Evolutionary conservation across 225 moss, liverwort and hornwort species (phyloP), one percentile per base, ranked within the genome.

Genomic region (Polytrichum commune): DNA sequence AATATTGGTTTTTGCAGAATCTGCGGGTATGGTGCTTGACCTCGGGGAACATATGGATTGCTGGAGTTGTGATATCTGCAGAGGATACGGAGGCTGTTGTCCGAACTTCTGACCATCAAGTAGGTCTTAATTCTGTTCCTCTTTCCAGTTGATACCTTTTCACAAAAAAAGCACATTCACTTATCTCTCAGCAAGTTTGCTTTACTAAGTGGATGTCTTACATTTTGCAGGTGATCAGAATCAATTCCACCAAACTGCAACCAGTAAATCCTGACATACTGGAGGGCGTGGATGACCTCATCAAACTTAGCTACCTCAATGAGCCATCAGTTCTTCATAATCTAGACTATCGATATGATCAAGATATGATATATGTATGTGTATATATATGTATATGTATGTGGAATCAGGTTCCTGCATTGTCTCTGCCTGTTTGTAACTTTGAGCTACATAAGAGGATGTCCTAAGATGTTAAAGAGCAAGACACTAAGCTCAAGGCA

Each of bases 311-410:
- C 75, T 98, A 98, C 64, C 74, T 95, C 61, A 98, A 98, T 65
- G 98, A 95, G 80, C 98, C 98, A 73, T 95, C 98, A 29, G 98
- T 98, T 68, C 77, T 98, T 72, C 95, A 98, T 80, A 86, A 98
- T 82, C 83, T 98, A 35, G 85, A 87, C 73, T 95, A 80, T 71
- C 92, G 98, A 79, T 98, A 95, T 60, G 83, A 80, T 18, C 77
- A 85, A 58, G 95, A 98, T 71, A 95, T 85, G 75, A 98, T 98
- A n/a, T 98, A 98, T 75, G 98, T 98, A 85, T 86, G 94, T 72
- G 60, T n/a, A n/a, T n/a, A 98, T 98, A n/a, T 98, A 98, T 75
- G 98, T 98, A n/a, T 98, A 98, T 75, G 98, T 98, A 85, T 86
- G 94, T 72, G 60, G 69, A 5, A 58, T 20, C 58, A 58, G 2